A percentile compares a stretch with the other conserved stretches of the same genome.
Evolutionary conservation across 192 early-diverging fungal species (phyloP).

Genomic region (Linnemannia hyalina): DNA sequence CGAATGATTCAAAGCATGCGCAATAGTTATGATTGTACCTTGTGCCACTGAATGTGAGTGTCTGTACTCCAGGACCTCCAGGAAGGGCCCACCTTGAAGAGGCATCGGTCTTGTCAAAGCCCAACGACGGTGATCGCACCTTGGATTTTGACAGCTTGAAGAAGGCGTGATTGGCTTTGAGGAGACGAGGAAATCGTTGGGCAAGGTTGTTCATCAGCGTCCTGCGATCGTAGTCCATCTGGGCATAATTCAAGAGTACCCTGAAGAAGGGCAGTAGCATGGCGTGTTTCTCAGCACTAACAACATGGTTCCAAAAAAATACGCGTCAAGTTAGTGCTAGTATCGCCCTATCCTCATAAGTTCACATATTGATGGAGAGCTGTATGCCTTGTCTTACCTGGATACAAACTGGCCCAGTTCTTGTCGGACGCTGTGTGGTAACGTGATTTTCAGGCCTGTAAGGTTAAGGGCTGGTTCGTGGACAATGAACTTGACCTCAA

Average conservation of each 20-base stretch:
- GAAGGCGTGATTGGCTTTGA: slow-evolving; percentile 28
- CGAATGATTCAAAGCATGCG: neutral
- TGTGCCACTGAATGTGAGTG: slow-evolving; percentile 28
- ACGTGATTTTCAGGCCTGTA: slow-evolving; percentile 1
- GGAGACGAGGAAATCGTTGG: slow-evolving; percentile 34
- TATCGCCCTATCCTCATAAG: neutral
- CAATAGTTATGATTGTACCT: neutral
- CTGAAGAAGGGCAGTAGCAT: slow-evolving; percentile 38
- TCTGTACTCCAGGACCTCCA: slow-evolving; percentile 38
- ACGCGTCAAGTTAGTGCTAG: neutral
- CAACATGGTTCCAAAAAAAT: neutral
- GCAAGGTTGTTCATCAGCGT: slow-evolving; percentile 26
- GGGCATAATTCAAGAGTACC: slow-evolving; percentile 32
- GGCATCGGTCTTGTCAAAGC: neutral
- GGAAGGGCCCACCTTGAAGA: neutral
- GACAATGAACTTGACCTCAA: slow-evolving; percentile 35
- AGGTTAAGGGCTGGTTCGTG: slow-evolving; percentile 30
- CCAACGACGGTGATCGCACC: neutral
- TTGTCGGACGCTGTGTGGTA: slow-evolving; percentile 14
- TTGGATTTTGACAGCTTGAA: slow-evolving; percentile 4
- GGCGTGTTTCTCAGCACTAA: slow-evolving; percentile 7
- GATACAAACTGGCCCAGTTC: slow-evolving; percentile 25
- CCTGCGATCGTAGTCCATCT: slow-evolving; percentile 46
- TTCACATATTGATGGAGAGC: too few species aligned
- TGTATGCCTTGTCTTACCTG: slow-evolving; percentile 3